Evolutionary conservation across 202 grass and related monocot genomes (phyloP).

Genomic region (Cymbopogon flexuosus): DNA sequence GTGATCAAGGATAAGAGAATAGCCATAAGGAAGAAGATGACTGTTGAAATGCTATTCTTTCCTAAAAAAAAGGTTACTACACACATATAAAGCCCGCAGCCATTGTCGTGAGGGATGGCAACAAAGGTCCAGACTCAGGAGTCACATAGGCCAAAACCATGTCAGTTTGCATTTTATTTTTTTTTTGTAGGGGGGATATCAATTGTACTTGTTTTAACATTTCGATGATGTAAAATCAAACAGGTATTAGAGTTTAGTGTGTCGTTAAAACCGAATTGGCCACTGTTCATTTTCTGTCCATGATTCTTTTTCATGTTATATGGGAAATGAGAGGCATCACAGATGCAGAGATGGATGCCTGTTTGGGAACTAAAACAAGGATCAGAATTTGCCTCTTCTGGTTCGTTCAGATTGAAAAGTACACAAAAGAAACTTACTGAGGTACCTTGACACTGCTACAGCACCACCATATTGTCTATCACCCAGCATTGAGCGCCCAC

Average conservation of each 20-base stretch:
- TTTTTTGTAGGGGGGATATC: not conserved
- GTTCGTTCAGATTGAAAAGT: conserved; percentile 29
- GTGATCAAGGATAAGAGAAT: not conserved
- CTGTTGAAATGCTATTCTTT: not conserved
- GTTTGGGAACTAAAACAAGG: not conserved
- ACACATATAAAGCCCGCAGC: not conserved
- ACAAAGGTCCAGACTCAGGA: not conserved
- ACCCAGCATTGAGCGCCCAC: conserved; percentile 82
- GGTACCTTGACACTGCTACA: conserved; percentile 88
- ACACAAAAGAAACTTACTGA: conserved; percentile 67
- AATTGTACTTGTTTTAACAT: not conserved
- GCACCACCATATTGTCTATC: conserved; percentile 57
- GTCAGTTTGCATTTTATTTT: not conserved
- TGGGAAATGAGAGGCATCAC: not conserved
- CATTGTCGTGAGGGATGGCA: not conserved
- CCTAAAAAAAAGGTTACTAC: not conserved
- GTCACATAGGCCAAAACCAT: not conserved
- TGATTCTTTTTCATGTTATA: not conserved
- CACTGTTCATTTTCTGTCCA: not conserved
- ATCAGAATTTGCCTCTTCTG: conserved; percentile 26
- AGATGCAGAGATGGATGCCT: not conserved
- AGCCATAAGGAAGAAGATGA: not conserved
- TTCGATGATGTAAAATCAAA: not conserved
- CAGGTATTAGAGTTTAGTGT: not conserved
- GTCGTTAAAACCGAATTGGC: too few species aligned